Percentiles rank a stretch among this genome's conserved stretches.
Evolutionary conservation across 2,329 filamentous ascomycete species (phyloP).

Genomic region (Rutstroemia sp.): DNA sequence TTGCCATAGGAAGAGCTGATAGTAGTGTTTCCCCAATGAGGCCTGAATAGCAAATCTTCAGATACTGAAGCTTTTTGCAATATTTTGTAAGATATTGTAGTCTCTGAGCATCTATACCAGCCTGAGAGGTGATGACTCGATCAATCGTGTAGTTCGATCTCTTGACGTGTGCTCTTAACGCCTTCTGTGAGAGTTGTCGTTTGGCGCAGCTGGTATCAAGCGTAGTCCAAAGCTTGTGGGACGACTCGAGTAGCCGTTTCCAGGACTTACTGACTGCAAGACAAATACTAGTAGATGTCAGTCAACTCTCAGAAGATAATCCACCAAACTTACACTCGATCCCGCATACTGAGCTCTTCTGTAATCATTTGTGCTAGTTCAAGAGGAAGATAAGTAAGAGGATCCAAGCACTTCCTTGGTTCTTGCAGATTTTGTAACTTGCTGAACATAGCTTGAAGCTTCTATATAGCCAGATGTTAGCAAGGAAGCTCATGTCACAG

Average conservation of each 20-base stretch:
- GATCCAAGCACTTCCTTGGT: slow-evolving; percentile 25
- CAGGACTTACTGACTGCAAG: slow-evolving; percentile 26
- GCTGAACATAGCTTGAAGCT: slow-evolving; percentile 24
- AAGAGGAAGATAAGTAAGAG: slow-evolving; percentile 26
- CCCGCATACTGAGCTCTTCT: slow-evolving; percentile 24
- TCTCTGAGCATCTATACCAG: slow-evolving; percentile 17
- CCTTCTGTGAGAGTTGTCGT: slow-evolving; percentile 15
- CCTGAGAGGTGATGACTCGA: slow-evolving; percentile 18
- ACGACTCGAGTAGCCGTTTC: slow-evolving; percentile 26
- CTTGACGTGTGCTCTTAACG: slow-evolving; percentile 21
- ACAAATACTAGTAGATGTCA: slow-evolving; percentile 21
- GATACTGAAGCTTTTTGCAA: slow-evolving; percentile 21
- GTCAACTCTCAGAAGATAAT: not conserved
- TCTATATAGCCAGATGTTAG: slow-evolving; percentile 17
- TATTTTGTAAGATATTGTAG: slow-evolving; percentile 20
- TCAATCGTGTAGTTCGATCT: slow-evolving; percentile 26
- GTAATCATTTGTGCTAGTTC: slow-evolving; percentile 29
- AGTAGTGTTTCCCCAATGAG: slow-evolving; percentile 23
- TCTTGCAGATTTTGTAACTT: slow-evolving; percentile 22
- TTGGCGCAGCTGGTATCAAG: slow-evolving; percentile 22
- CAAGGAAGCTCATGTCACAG: not conserved
- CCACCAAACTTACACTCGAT: slow-evolving; percentile 23
- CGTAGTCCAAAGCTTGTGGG: slow-evolving; percentile 25
- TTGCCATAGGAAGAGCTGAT: slow-evolving; percentile 15
- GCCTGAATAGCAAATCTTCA: slow-evolving; percentile 19